These are phyloP conservation scores for Macroventuria anomochaeta DNA, from an alignment of 2,329 filamentous ascomycete genomes.

Conservation along the genomic window DNA sequence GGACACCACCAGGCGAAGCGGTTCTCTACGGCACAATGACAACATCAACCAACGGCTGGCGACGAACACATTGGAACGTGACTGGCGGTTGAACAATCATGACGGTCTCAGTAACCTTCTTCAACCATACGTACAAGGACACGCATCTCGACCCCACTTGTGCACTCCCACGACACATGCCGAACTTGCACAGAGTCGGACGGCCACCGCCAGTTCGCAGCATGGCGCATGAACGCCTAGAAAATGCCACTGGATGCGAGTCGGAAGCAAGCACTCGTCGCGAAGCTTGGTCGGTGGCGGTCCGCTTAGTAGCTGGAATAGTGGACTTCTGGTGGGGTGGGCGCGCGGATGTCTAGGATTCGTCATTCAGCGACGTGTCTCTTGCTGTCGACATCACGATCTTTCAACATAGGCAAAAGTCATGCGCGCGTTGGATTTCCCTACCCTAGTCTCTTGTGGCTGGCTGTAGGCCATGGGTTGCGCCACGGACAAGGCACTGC, in stretches of 20 bases:
- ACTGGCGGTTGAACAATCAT: conserved; percentile 31
- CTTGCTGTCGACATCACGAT: background rate
- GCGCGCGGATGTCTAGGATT: background rate
- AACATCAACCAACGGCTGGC: conserved; percentile 40
- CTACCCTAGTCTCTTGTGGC: conserved; percentile 9
- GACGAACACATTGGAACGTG: conserved; percentile 46
- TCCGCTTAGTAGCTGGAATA: conserved; percentile 35
- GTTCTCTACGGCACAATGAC: conserved; percentile 37
- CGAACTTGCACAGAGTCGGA: background rate
- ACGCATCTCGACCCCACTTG: background rate
- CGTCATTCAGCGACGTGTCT: background rate
- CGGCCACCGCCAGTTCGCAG: conserved; percentile 2
- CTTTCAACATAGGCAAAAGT: conserved; percentile 1
- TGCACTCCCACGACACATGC: background rate
- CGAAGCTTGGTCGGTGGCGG: conserved; percentile 28
- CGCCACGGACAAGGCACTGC: conserved; percentile 1
- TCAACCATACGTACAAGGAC: background rate
- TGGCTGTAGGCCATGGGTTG: conserved; percentile 9
- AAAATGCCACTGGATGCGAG: conserved; percentile 4
- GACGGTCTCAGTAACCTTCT: background rate
- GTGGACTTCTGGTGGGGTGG: conserved; percentile 20
- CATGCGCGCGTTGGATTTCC: conserved; percentile 1
- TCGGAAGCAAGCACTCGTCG: background rate
- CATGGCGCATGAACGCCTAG: background rate
- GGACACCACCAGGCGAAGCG: conserved; percentile 18